phyloP scores from a whole-genome alignment of 2,329 filamentous ascomycete genomes.

The Penicillium sp. region DNA sequence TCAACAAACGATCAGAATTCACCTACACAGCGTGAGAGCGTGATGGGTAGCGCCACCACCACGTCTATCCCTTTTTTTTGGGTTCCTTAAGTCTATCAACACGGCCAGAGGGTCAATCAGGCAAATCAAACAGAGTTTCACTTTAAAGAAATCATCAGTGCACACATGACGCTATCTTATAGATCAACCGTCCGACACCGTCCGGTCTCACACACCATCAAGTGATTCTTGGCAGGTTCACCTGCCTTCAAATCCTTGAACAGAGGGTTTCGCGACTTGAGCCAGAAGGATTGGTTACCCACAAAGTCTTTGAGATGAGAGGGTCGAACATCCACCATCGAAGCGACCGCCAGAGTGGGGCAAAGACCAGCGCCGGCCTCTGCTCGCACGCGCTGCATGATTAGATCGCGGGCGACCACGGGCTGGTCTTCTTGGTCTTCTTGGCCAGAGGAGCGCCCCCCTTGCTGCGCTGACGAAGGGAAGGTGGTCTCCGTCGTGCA shows the following conservation, averaged over 20 bases:
- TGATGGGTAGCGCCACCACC: too few species aligned
- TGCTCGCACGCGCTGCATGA: constrained; percentile 29
- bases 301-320: constrained; percentile 30
- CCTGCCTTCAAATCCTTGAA: constrained; percentile 33
- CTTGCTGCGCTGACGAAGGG: constrained; percentile 6
- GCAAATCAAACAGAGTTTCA: not conserved
- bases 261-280: constrained; percentile 32
- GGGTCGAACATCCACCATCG: constrained; percentile 34
- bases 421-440: constrained; percentile 18
- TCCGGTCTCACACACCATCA: constrained; percentile 36
- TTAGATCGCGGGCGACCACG: constrained; percentile 22
- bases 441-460: constrained; percentile 6
- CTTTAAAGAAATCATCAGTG: not conserved
- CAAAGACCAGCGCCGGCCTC: constrained; percentile 30
- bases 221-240: constrained; percentile 32
- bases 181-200: constrained; percentile 33
- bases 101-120: too few species aligned
- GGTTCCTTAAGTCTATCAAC: too few species aligned
- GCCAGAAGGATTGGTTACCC: constrained; percentile 34
- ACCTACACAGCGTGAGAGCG: too few species aligned
- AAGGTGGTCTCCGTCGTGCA: constrained; percentile 28
- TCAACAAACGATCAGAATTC: too few species aligned
- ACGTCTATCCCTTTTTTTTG: too few species aligned
- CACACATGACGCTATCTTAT: constrained; percentile 7
- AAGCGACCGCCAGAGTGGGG: constrained; percentile 28